Evolutionary conservation across 805 yeast genomes (phyloP).

Genomic region (Hagleromyces aurorensis): DNA sequence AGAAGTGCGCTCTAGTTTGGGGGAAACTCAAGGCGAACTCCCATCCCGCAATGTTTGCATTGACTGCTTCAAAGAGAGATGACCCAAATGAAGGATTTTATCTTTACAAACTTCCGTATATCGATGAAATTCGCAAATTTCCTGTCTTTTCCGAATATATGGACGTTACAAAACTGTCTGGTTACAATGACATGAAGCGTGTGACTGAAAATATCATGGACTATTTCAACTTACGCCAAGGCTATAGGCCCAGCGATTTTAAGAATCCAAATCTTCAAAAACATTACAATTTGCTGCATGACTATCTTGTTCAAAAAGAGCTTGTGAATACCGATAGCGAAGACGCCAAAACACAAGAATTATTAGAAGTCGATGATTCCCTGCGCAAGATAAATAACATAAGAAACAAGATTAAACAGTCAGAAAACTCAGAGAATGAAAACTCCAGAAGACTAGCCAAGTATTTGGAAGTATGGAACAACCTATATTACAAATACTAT

Average conservation of each 20-base stretch:
- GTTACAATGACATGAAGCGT: conserved; percentile 19
- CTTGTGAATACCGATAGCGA: conserved; percentile 22
- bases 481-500: conserved; percentile 19
- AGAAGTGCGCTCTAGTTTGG: conserved; percentile 62
- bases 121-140: conserved; percentile 62
- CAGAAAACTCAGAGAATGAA: conserved; percentile 20
- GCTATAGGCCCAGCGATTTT: conserved; percentile 50
- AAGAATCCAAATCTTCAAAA: conserved; percentile 62
- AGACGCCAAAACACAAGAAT: conserved; percentile 13
- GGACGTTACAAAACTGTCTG: conserved; percentile 7
- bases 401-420: conserved; percentile 23
- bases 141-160: too few species aligned
- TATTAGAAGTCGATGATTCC: conserved; percentile 31
- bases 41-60: conserved; percentile 48
- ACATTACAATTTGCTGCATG: conserved; percentile 57
- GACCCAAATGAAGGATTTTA: conserved; percentile 59
- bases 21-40: conserved; percentile 51
- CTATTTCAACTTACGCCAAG: conserved; percentile 38
- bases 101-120: conserved; percentile 59
- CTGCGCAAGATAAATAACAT: conserved; percentile 25
- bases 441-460: conserved; percentile 17
- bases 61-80: conserved; percentile 43
- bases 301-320: conserved; percentile 51
- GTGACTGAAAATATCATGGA: conserved; percentile 28
- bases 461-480: conserved; percentile 31